Percentiles rank a stretch among this genome's conserved stretches.
Evolutionary conservation across 768 basidiomycete species (phyloP).

Genomic region (Cystobasidiopsis lactophilus): DNA sequence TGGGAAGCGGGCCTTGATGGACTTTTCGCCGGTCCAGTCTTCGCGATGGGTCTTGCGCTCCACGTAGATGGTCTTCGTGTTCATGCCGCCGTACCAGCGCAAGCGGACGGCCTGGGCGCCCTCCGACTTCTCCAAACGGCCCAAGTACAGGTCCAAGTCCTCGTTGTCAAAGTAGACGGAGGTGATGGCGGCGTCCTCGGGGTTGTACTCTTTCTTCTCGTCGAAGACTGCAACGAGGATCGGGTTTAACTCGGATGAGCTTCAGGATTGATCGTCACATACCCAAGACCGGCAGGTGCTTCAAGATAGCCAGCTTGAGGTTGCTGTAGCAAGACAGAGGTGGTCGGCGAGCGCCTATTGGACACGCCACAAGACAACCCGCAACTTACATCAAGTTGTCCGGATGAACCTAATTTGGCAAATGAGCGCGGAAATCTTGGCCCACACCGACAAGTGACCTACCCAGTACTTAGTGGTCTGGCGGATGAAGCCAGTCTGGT

Average conservation of each 20-base stretch:
- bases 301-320: conserved; percentile 75
- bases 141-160: conserved; percentile 83
- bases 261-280: conserved; percentile 14
- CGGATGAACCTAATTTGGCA: conserved; percentile 40
- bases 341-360: too few relatives aligned
- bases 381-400: conserved; percentile 37
- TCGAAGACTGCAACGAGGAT: conserved; percentile 48
- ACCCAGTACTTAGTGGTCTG: conserved; percentile 99
- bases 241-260: conserved; percentile 2
- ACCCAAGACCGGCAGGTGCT: conserved; percentile 86
- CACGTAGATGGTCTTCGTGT: conserved; percentile 23
- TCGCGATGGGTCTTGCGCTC: conserved; percentile 50
- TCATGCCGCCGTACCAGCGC: conserved; percentile 86
- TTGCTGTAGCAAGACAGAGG: conserved; percentile 37
- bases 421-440: too few relatives aligned
- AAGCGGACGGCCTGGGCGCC: conserved; percentile 91
- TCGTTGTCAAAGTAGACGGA: conserved; percentile 96
- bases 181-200: conserved; percentile 50
- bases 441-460: conserved; percentile 15
- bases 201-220: conserved; percentile 72
- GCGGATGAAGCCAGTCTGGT: conserved; percentile 88
- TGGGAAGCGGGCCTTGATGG: conserved; percentile 87
- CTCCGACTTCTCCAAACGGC: conserved; percentile 92
- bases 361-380: neutral
- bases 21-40: conserved; percentile 99